Evolutionary conservation across 176 grass and related monocot genomes (phyloP).

Genomic region (Aegilops bicornis): DNA sequence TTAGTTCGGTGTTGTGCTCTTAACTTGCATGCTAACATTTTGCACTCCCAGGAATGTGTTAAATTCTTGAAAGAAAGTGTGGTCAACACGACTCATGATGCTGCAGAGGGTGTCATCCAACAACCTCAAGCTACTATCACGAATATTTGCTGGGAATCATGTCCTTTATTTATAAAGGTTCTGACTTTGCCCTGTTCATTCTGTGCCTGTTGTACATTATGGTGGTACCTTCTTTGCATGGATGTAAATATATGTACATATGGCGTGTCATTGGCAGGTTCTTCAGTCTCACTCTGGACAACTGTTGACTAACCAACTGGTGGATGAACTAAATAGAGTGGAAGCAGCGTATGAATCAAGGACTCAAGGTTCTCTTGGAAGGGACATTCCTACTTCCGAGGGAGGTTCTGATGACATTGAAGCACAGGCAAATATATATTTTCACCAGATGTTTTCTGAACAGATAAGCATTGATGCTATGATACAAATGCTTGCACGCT

Average conservation of each 20-base stretch:
- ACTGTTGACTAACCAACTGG: slow-evolving; percentile 56
- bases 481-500: slow-evolving; percentile 88
- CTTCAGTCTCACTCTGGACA: slow-evolving; percentile 67
- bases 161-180: slow-evolving; percentile 83
- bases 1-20: slow-evolving; percentile 2
- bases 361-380: slow-evolving; percentile 39
- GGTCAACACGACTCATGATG: slow-evolving; percentile 35
- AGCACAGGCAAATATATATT: slow-evolving; percentile 69
- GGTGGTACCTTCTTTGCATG: slow-evolving; percentile 4
- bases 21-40: slow-evolving; percentile 20
- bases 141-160: slow-evolving; percentile 59
- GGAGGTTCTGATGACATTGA: slow-evolving; percentile 69
- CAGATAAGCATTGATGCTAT: slow-evolving; percentile 77
- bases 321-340: slow-evolving; percentile 80
- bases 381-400: slow-evolving; percentile 43
- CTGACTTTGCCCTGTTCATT: background rate
- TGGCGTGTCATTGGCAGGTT: slow-evolving; percentile 51
- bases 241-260: slow-evolving; percentile 20
- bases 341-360: slow-evolving; percentile 50
- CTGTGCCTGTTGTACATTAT: slow-evolving; percentile 15
- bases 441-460: slow-evolving; percentile 94
- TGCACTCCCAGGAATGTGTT: slow-evolving; percentile 62
- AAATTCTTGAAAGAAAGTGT: slow-evolving; percentile 79
- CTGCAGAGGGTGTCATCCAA: slow-evolving; percentile 38
- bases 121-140: slow-evolving; percentile 39